Evolutionary conservation across 106 monocot species (phyloP).

Genomic region (Apostasia shenzhenica): DNA sequence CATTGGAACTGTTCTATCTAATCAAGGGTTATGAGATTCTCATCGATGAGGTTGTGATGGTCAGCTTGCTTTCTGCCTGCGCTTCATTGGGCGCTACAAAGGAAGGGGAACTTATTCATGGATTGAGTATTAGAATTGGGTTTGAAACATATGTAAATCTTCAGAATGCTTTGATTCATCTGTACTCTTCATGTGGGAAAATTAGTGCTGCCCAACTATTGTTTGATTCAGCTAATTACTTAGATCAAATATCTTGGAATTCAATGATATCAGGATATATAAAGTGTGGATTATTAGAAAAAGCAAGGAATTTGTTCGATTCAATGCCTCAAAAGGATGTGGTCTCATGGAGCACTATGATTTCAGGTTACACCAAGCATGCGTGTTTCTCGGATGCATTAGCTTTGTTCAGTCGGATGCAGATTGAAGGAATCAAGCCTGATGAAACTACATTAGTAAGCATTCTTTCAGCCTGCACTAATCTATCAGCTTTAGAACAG

Average conservation of each 20-base stretch:
- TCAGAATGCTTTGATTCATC: conserved; percentile 70
- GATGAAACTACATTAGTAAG: conserved; percentile 78
- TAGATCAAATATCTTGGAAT: conserved; percentile 88
- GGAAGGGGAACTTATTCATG: conserved; percentile 54
- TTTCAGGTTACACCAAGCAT: conserved; percentile 66
- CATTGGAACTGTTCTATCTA: conserved; percentile 46
- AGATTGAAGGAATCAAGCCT: conserved; percentile 41
- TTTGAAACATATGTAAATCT: conserved; percentile 50
- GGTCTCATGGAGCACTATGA: conserved; percentile 85
- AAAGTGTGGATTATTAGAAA: conserved; percentile 38
- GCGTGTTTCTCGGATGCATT: conserved; percentile 49
- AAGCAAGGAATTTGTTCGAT: conserved; percentile 46
- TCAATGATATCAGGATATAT: conserved; percentile 77
- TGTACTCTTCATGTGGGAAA: conserved; percentile 57
- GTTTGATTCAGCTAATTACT: conserved; percentile 36
- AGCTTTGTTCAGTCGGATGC: conserved; percentile 64
- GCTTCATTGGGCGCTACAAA: conserved; percentile 18
- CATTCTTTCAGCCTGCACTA: conserved; percentile 68
- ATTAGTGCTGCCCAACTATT: conserved; percentile 29
- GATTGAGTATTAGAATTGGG: conserved; percentile 43
- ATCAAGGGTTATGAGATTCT: conserved; percentile 31
- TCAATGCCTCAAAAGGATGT: conserved; percentile 57
- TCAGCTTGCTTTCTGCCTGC: conserved; percentile 64
- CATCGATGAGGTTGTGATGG: conserved; percentile 62
- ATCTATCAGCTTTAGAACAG: conserved; percentile 60